Evolutionary conservation across 306 rosid genomes (phyloP).

Genomic region (Quercus wislizeni): DNA sequence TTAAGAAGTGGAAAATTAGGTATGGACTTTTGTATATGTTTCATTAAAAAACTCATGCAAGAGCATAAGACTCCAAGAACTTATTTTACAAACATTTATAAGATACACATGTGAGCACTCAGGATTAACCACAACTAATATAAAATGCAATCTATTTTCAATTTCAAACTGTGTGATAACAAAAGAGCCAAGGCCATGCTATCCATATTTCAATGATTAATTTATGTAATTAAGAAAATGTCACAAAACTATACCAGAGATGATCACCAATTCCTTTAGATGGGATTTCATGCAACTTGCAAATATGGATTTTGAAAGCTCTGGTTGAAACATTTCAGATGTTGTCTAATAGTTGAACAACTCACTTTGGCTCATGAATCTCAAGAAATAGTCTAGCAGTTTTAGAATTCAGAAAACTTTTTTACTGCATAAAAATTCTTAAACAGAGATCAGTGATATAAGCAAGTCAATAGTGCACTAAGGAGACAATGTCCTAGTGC

Average conservation of each 20-base stretch:
- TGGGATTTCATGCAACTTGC: neutral
- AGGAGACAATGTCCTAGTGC: neutral
- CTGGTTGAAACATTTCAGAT: neutral
- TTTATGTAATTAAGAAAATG: neutral
- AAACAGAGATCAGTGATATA: neutral
- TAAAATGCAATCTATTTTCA: neutral
- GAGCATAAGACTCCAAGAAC: neutral
- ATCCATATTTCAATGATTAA: neutral
- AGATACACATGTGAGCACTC: slow-evolving; percentile 3
- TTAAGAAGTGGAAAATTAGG: neutral
- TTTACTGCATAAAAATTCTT: neutral
- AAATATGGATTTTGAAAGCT: neutral
- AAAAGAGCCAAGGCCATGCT: neutral
- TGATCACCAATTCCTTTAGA: neutral
- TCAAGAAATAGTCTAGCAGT: neutral
- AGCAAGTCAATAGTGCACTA: neutral
- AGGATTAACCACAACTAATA: neutral
- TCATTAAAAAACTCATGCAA: neutral
- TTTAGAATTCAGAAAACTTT: neutral
- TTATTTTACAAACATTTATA: slow-evolving; percentile 10
- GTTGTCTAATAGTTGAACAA: neutral
- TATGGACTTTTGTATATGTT: neutral
- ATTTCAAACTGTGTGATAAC: neutral
- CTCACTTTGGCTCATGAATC: neutral
- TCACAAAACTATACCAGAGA: neutral